Percentiles rank a stretch among this genome's conserved stretches.
These are phyloP conservation scores for Vanrija sp. DNA, from an alignment of 1,284 basidiomycete genomes.

Conservation along the genomic window DNA sequence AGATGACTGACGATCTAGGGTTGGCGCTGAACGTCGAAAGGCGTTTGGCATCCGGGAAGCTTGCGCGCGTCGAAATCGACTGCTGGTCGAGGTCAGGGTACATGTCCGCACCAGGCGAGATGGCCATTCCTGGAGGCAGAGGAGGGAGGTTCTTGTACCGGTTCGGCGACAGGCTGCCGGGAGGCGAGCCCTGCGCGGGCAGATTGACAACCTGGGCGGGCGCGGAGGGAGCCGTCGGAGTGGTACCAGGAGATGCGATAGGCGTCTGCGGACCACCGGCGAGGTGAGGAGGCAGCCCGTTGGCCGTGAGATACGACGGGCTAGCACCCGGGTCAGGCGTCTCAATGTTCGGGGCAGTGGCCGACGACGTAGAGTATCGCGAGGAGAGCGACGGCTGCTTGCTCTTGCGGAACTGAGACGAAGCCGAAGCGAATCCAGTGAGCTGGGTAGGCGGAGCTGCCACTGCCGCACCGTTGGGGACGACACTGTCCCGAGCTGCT, in stretches of 20 bases:
- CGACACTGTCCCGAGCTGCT: not conserved
- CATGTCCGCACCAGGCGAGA: not conserved
- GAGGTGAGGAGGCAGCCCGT: not conserved
- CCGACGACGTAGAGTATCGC: slow-evolving; percentile 13
- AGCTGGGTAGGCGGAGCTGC: not conserved
- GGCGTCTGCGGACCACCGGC: no score
- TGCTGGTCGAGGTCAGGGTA: slow-evolving; percentile 7
- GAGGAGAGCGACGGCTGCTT: slow-evolving; percentile 17
- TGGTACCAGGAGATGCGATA: not conserved
- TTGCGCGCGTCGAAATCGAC: slow-evolving; percentile 7
- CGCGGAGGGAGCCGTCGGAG: not conserved
- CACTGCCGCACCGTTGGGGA: not conserved
- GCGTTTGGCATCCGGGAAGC: slow-evolving; percentile 17
- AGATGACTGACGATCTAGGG: not conserved
- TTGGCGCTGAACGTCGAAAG: slow-evolving; percentile 8
- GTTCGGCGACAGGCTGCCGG: slow-evolving; percentile 30
- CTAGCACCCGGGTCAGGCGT: slow-evolving; percentile 7
- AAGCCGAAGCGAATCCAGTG: not conserved
- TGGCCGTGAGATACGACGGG: slow-evolving; percentile 8
- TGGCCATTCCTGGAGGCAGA: slow-evolving; percentile 26
- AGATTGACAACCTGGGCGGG: not conserved
- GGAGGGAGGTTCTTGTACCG: slow-evolving; percentile 45
- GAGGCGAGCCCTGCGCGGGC: slow-evolving; percentile 2
- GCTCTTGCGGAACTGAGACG: slow-evolving; percentile 9
- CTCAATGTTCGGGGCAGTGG: slow-evolving; percentile 11